phyloP scores from a whole-genome alignment of 2,329 filamentous ascomycete genomes.

The Talaromyces amestolkiae region DNA sequence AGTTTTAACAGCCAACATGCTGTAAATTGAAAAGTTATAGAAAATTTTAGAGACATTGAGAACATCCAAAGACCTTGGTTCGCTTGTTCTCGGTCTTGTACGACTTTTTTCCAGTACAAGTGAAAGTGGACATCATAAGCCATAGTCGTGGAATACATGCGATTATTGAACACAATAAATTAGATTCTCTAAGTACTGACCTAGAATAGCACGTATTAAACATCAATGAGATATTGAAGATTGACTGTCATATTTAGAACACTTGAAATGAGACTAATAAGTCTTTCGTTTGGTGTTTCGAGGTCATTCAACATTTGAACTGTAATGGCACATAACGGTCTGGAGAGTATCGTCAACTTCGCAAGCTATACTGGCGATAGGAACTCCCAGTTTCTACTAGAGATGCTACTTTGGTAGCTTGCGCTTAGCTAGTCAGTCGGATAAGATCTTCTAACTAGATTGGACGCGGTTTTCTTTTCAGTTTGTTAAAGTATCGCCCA shows the following conservation, averaged over 20 bases:
- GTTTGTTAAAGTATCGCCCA: no score
- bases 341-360: no score
- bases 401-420: no score
- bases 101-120: background rate
- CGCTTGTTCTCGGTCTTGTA: background rate
- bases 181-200: background rate
- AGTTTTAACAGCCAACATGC: background rate
- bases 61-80: background rate
- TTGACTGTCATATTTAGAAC: background rate
- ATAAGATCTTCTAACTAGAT: no score
- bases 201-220: background rate
- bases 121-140: background rate
- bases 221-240: background rate
- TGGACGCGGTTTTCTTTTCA: no score
- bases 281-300: background rate
- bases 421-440: no score
- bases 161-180: background rate
- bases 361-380: no score
- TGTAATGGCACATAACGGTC: no score
- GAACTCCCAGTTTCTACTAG: no score
- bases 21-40: background rate
- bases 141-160: background rate
- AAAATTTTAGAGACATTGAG: background rate
- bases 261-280: slow-evolving; percentile 2
- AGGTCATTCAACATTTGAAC: background rate